Conservation (phyloP, 495 filamentous ascomycete species). For the Lophiotrema nucula region DNA sequence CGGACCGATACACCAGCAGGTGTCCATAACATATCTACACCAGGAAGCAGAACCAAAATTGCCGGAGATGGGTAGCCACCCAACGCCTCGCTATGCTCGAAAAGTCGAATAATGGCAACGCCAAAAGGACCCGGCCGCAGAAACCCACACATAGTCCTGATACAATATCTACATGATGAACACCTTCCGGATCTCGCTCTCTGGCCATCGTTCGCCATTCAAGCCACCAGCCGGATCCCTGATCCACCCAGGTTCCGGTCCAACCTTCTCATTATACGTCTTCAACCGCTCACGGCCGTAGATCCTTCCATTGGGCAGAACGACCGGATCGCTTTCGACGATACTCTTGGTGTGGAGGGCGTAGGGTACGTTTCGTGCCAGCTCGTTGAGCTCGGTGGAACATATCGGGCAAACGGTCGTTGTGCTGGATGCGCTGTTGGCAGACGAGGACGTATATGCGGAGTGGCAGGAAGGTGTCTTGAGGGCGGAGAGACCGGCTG, state of each 20-base stretch:
- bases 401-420: conserved; percentile 89
- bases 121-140: too few relatives aligned
- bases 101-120: too few relatives aligned
- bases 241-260: conserved; percentile 60
- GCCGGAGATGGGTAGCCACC: too few relatives aligned
- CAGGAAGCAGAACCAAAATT: too few relatives aligned
- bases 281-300: conserved; percentile 75
- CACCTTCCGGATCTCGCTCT: conserved; percentile 73
- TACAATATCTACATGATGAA: conserved; percentile 65
- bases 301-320: conserved; percentile 82
- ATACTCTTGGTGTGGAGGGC: conserved; percentile 92
- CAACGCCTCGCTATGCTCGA: too few relatives aligned
- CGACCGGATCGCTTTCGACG: conserved; percentile 79
- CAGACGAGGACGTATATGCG: conserved; percentile 55
- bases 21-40: too few relatives aligned
- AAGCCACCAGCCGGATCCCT: conserved; percentile 66
- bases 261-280: conserved; percentile 73
- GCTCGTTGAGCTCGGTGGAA: conserved; percentile 86
- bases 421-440: conserved; percentile 57
- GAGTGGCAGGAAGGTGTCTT: conserved; percentile 96
- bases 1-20: too few relatives aligned
- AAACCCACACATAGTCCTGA: too few relatives aligned
- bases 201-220: conserved; percentile 61
- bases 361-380: conserved; percentile 85
- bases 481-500: conserved; percentile 86